These are phyloP conservation scores for Didymella glomerata DNA, from an alignment of 2,329 filamentous ascomycete genomes.

Conservation along the genomic window DNA sequence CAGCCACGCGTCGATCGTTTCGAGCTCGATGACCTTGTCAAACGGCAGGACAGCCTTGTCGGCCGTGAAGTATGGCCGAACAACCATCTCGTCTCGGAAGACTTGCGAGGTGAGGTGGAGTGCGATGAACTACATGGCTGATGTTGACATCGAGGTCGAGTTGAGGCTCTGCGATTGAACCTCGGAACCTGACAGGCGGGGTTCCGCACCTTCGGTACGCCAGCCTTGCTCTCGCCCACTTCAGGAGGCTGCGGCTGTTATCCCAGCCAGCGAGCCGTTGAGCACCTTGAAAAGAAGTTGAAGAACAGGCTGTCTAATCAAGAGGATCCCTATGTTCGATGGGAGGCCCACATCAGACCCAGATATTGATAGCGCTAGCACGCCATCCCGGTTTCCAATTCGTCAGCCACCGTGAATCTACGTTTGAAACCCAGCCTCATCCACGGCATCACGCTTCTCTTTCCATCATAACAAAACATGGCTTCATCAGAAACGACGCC, in stretches of 20 bases:
- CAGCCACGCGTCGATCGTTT: slow-evolving; percentile 52
- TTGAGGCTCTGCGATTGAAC: slow-evolving; percentile 18
- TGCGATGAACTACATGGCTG: not conserved
- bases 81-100: slow-evolving; percentile 29
- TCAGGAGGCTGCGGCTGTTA: not conserved
- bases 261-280: too few species aligned
- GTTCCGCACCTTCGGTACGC: slow-evolving; percentile 10
- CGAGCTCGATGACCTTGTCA: slow-evolving; percentile 52
- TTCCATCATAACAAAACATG: slow-evolving; percentile 25
- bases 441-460: not conserved
- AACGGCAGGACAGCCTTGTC: slow-evolving; percentile 47
- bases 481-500: slow-evolving; percentile 36
- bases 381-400: slow-evolving; percentile 17
- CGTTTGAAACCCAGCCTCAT: slow-evolving; percentile 16
- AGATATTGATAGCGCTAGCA: slow-evolving; percentile 15
- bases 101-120: not conserved
- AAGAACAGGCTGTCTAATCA: too few species aligned
- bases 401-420: slow-evolving; percentile 15
- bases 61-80: slow-evolving; percentile 39
- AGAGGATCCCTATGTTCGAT: too few species aligned
- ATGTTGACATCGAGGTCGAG: not conserved
- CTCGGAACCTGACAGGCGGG: slow-evolving; percentile 20
- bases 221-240: not conserved
- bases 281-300: too few species aligned
- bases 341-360: not conserved